phyloP scores from a whole-genome alignment of 768 basidiomycete species.

The Tulasnella sp. region DNA sequence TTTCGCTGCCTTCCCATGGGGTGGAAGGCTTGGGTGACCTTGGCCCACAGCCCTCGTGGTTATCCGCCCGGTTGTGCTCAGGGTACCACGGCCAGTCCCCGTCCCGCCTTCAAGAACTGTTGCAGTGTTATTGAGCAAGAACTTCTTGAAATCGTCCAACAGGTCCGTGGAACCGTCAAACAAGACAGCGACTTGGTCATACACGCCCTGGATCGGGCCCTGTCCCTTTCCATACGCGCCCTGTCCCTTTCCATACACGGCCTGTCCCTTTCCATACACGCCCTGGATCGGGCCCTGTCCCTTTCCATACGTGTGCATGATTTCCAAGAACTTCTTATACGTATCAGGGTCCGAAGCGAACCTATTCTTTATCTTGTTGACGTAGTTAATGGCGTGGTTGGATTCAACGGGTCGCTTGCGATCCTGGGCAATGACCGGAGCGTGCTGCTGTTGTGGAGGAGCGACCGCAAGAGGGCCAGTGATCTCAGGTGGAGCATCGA shows the following conservation, averaged over 20 bases:
- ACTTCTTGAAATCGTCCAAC: constrained; percentile 42
- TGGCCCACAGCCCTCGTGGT: background rate
- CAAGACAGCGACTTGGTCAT: constrained; percentile 70
- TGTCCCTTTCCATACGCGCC: constrained; percentile 79
- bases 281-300: constrained; percentile 58
- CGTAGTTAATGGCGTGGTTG: constrained; percentile 92
- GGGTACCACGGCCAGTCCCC: constrained; percentile 34
- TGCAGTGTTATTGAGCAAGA: constrained; percentile 31
- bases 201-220: constrained; percentile 53
- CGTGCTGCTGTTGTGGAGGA: background rate
- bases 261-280: too few relatives aligned
- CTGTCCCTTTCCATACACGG: constrained; percentile 10
- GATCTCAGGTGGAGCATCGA: background rate
- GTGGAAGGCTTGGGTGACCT: background rate
- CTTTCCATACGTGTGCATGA: constrained; percentile 81
- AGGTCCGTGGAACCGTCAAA: constrained; percentile 81
- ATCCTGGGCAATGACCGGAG: background rate
- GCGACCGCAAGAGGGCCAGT: background rate
- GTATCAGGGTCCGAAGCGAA: constrained; percentile 86
- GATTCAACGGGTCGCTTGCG: constrained; percentile 49
- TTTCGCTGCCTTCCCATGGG: background rate
- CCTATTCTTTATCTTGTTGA: constrained; percentile 96
- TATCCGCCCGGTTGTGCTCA: constrained; percentile 26
- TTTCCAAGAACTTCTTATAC: constrained; percentile 85
- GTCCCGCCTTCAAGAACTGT: constrained; percentile 16